These are phyloP conservation scores for Coemansia sp. DNA, from an alignment of 192 early-diverging fungal genomes.

Conservation along the genomic window DNA sequence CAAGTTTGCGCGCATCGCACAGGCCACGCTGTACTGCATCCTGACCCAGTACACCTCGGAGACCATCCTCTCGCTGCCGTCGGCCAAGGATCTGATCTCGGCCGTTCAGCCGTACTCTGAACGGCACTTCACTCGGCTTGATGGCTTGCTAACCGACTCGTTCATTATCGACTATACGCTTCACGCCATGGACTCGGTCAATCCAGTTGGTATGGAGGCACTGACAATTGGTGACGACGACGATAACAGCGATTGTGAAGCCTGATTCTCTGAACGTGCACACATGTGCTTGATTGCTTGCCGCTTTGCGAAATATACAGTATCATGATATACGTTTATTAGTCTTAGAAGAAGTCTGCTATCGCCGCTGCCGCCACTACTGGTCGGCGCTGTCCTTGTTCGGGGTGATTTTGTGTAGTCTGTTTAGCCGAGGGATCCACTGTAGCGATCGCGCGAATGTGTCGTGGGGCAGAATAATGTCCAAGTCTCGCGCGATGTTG, in stretches of 20 bases:
- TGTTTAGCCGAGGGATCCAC: constrained; percentile 42
- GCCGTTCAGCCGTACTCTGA: constrained; percentile 90
- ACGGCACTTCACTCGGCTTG: constrained; percentile 84
- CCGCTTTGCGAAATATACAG: background rate
- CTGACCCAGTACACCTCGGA: constrained; percentile 68
- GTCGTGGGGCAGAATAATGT: constrained; percentile 40
- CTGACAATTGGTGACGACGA: constrained; percentile 9
- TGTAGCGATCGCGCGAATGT: constrained; percentile 17
- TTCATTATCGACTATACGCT: constrained; percentile 91
- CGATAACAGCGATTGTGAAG: constrained; percentile 4
- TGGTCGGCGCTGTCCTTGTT: background rate
- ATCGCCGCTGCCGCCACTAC: too few relatives aligned
- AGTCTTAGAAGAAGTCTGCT: background rate
- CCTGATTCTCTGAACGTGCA: background rate
- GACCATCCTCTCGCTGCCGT: constrained; percentile 72
- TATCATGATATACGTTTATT: background rate
- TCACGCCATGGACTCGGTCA: constrained; percentile 76
- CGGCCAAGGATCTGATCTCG: constrained; percentile 84
- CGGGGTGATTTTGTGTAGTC: constrained; percentile 21
- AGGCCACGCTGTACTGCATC: constrained; percentile 80
- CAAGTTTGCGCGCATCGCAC: constrained; percentile 77
- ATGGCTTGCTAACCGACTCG: constrained; percentile 77
- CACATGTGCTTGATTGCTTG: too few relatives aligned
- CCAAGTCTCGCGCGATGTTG: constrained; percentile 35
- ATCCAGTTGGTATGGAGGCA: constrained; percentile 24